These are phyloP conservation scores for Cynanchum wilfordii DNA, from an alignment of 257 asterid genomes.

Conservation along the genomic window DNA sequence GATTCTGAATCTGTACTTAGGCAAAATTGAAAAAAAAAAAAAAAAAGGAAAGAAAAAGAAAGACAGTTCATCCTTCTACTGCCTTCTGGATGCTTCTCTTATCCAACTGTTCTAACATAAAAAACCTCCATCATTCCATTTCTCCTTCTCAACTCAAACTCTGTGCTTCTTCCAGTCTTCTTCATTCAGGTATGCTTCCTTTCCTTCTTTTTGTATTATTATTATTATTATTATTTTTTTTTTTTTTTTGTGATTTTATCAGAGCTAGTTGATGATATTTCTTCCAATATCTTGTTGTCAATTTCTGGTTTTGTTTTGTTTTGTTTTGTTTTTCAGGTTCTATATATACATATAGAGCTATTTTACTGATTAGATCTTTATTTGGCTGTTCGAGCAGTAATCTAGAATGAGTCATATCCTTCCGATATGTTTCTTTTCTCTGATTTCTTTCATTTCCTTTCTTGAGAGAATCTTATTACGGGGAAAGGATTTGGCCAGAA, in stretches of 20 bases:
- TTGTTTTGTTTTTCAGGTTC: constrained; percentile 32
- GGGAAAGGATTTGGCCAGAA: neutral
- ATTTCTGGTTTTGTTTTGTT: constrained; percentile 9
- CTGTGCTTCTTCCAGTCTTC: neutral
- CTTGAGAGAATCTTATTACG: no score
- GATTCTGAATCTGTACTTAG: no score
- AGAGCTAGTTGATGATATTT: neutral
- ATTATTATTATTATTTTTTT: no score
- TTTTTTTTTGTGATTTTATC: neutral
- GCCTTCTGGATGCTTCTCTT: constrained; percentile 23
- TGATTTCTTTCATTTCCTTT: constrained; percentile 19
- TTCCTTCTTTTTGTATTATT: no score
- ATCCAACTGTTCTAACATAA: neutral
- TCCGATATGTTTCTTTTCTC: constrained; percentile 50
- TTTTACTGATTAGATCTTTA: constrained; percentile 24
- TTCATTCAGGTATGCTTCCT: neutral
- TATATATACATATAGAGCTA: constrained; percentile 26
- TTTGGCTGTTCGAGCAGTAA: constrained; percentile 38
- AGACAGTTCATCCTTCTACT: neutral
- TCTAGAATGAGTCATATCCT: constrained; percentile 80
- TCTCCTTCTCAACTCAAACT: no score
- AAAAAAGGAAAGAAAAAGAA: neutral
- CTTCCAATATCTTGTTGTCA: neutral
- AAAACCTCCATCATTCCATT: neutral
- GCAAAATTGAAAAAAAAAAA: neutral